Conservation (phyloP, 495 filamentous ascomycete species). For the Annulohypoxylon maeteangense region DNA sequence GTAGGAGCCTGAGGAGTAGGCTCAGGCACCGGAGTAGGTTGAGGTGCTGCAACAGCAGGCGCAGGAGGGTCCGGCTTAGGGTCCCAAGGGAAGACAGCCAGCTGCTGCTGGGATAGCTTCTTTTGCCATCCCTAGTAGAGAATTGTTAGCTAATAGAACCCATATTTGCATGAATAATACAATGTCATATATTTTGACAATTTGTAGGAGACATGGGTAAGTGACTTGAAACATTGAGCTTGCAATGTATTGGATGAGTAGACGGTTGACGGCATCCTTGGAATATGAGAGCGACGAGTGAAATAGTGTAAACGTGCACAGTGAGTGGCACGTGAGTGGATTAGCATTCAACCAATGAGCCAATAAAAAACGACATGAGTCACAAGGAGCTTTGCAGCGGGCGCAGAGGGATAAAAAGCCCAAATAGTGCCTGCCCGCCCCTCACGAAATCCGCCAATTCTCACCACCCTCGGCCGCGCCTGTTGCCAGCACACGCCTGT, state of each 20-base stretch:
- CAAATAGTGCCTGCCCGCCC: constrained; percentile 67
- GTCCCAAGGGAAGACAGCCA: constrained; percentile 96
- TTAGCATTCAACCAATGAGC: constrained; percentile 34
- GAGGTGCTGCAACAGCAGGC: constrained; percentile 47
- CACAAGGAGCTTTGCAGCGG: constrained; percentile 42
- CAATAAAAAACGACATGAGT: constrained; percentile 46
- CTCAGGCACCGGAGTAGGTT: constrained; percentile 44
- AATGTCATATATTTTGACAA: not conserved
- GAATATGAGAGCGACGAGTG: constrained; percentile 13
- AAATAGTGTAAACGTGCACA: constrained; percentile 34
- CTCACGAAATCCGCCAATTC: constrained; percentile 54
- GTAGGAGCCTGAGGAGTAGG: constrained; percentile 42
- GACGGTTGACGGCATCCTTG: not conserved
- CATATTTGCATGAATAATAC: not conserved
- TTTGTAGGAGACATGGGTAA: not conserved
- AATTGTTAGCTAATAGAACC: constrained; percentile 41
- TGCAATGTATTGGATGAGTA: constrained; percentile 24
- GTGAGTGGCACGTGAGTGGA: constrained; percentile 50
- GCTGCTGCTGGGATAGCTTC: constrained; percentile 81
- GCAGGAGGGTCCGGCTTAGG: constrained; percentile 70
- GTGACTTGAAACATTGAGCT: not conserved
- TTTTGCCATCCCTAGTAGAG: constrained; percentile 86
- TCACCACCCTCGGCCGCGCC: constrained; percentile 51
- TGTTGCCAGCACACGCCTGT: constrained; percentile 18
- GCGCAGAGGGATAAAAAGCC: constrained; percentile 60